A percentile compares a stretch with the other conserved stretches of the same genome.
Evolutionary conservation across 352 stramenopile genomes (phyloP).

Genomic region (Phytophthora cactorum): DNA sequence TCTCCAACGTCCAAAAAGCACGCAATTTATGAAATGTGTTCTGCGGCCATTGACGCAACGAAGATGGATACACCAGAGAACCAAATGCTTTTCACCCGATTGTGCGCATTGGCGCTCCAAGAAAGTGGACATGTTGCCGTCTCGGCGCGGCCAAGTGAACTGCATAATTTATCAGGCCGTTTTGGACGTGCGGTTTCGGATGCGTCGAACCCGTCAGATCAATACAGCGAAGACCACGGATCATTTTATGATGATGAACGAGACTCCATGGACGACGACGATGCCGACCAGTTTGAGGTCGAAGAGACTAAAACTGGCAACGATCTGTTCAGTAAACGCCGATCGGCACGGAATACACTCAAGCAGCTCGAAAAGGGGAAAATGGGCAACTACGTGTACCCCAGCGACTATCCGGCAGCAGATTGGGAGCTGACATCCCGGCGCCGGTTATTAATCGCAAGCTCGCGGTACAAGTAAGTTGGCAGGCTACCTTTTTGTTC

Average conservation of each 20-base stretch:
- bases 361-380: slow-evolving; percentile 67
- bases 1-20: slow-evolving; percentile 33
- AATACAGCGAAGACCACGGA: slow-evolving; percentile 47
- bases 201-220: slow-evolving; percentile 46
- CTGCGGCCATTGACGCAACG: slow-evolving; percentile 46
- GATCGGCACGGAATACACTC: slow-evolving; percentile 47
- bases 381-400: slow-evolving; percentile 72
- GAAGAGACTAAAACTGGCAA: slow-evolving; percentile 24
- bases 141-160: slow-evolving; percentile 33
- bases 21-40: slow-evolving; percentile 59
- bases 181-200: slow-evolving; percentile 47
- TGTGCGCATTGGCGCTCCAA: slow-evolving; percentile 61
- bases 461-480: slow-evolving; percentile 74
- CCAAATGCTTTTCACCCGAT: slow-evolving; percentile 67
- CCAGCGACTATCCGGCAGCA: slow-evolving; percentile 57
- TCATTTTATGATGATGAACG: slow-evolving; percentile 44
- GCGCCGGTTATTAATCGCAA: slow-evolving; percentile 71
- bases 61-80: slow-evolving; percentile 55
- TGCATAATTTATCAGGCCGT: slow-evolving; percentile 31
- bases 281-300: slow-evolving; percentile 34
- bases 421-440: slow-evolving; percentile 68
- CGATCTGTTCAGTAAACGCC: slow-evolving; percentile 25
- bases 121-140: slow-evolving; percentile 43
- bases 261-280: slow-evolving; percentile 44
- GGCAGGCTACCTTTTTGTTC: not conserved